Conservation (phyloP, 495 filamentous ascomycete genomes). For the Lineolata rhizophorae region DNA sequence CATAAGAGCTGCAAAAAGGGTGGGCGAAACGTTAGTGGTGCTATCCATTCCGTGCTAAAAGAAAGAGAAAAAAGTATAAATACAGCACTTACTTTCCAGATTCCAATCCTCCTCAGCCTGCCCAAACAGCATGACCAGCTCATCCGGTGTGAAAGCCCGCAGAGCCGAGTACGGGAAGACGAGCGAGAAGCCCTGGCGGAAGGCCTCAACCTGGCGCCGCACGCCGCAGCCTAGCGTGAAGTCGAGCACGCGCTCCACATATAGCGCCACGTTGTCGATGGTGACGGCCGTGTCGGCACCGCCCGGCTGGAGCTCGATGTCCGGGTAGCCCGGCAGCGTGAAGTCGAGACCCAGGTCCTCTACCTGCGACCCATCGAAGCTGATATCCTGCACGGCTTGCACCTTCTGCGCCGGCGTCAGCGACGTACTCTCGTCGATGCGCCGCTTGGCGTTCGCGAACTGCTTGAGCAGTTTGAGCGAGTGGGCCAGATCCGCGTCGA, state of each 20-base stretch:
- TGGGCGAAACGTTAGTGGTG: slow-evolving; percentile 6
- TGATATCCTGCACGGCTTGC: slow-evolving; percentile 39
- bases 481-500: slow-evolving; percentile 67
- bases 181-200: slow-evolving; percentile 77
- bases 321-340: slow-evolving; percentile 77
- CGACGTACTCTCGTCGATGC: slow-evolving; percentile 44
- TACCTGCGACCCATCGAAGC: slow-evolving; percentile 48
- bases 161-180: slow-evolving; percentile 91
- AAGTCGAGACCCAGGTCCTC: slow-evolving; percentile 88
- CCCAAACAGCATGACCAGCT: slow-evolving; percentile 93
- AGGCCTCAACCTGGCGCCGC: slow-evolving; percentile 72
- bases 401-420: slow-evolving; percentile 47
- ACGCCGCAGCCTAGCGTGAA: slow-evolving; percentile 79
- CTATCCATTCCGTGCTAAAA: not conserved
- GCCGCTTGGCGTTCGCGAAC: slow-evolving; percentile 63
- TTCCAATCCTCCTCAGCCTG: slow-evolving; percentile 93
- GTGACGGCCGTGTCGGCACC: slow-evolving; percentile 56
- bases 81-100: slow-evolving; percentile 57
- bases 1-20: slow-evolving; percentile 45
- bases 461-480: slow-evolving; percentile 77
- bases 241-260: slow-evolving; percentile 78
- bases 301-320: slow-evolving; percentile 60
- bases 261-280: slow-evolving; percentile 72
- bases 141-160: slow-evolving; percentile 84
- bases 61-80: not conserved